These are phyloP conservation scores for Calonectria pseudoreteaudii DNA, from an alignment of 2,329 filamentous ascomycete species.

Conservation along the genomic window DNA sequence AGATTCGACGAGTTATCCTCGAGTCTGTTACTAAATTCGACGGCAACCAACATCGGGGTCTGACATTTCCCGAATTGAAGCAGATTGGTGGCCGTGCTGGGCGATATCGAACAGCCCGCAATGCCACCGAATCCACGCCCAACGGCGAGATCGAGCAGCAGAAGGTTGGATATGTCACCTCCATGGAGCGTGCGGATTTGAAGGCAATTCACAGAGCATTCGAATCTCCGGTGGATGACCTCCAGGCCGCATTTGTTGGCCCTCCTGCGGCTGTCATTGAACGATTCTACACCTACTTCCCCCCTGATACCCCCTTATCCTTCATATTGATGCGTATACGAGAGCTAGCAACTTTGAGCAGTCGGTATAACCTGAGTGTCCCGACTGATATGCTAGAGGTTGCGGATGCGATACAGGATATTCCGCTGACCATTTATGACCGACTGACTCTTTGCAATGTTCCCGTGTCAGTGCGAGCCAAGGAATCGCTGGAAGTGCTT, in stretches of 20 bases:
- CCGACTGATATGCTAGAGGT: constrained; percentile 70
- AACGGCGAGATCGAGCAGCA: constrained; percentile 39
- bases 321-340: constrained; percentile 84
- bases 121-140: constrained; percentile 16
- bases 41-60: constrained; percentile 64
- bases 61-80: constrained; percentile 85
- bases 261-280: constrained; percentile 79
- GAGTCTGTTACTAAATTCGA: constrained; percentile 81
- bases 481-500: constrained; percentile 62
- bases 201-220: constrained; percentile 72
- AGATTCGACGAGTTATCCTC: constrained; percentile 91
- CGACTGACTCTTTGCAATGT: constrained; percentile 80
- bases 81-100: constrained; percentile 96
- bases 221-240: constrained; percentile 69
- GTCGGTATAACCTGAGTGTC: constrained; percentile 76
- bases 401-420: constrained; percentile 80
- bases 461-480: constrained; percentile 71
- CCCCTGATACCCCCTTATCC: constrained; percentile 81
- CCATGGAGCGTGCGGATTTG: constrained; percentile 79
- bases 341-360: constrained; percentile 73
- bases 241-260: constrained; percentile 78
- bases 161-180: constrained; percentile 81
- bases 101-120: constrained; percentile 77
- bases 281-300: constrained; percentile 84
- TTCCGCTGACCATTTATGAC: constrained; percentile 77